Percentiles rank a stretch among this genome's conserved stretches.
phyloP scores from a whole-genome alignment of 2,329 filamentous ascomycete species.

The Fusarium zealandicum region DNA sequence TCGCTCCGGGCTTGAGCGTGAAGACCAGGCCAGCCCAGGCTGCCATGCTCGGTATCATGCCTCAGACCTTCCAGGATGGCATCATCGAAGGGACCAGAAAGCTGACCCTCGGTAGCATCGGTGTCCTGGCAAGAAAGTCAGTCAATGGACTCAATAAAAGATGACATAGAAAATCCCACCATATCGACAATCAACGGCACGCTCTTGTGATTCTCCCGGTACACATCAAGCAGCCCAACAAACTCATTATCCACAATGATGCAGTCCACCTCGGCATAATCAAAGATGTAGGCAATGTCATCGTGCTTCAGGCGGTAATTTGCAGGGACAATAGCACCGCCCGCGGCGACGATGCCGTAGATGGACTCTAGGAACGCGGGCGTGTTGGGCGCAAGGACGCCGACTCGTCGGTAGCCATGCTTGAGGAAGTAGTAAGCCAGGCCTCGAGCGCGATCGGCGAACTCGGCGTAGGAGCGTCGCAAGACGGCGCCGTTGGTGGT shows the following conservation, averaged over 20 bases:
- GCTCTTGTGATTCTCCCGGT: slow-evolving; percentile 64
- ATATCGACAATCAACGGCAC: slow-evolving; percentile 79
- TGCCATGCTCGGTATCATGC: slow-evolving; percentile 71
- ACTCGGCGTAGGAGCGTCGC: slow-evolving; percentile 78
- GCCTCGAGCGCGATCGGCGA: slow-evolving; percentile 85
- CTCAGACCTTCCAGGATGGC: slow-evolving; percentile 81
- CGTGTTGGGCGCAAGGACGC: slow-evolving; percentile 89
- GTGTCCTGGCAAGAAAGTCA: slow-evolving; percentile 66
- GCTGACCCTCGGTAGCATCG: slow-evolving; percentile 75
- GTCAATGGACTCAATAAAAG: background rate
- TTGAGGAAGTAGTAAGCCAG: slow-evolving; percentile 87
- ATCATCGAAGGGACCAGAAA: slow-evolving; percentile 82
- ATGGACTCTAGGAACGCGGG: slow-evolving; percentile 92
- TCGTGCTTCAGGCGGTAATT: slow-evolving; percentile 75
- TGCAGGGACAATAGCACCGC: slow-evolving; percentile 74
- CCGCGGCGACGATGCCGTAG: slow-evolving; percentile 84
- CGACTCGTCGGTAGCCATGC: slow-evolving; percentile 76
- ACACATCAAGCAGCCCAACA: slow-evolving; percentile 71
- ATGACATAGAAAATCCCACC: slow-evolving; percentile 44
- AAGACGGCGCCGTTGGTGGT: slow-evolving; percentile 79
- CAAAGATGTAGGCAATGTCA: slow-evolving; percentile 90
- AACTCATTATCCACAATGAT: slow-evolving; percentile 91
- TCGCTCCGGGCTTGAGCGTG: slow-evolving; percentile 75
- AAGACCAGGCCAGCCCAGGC: slow-evolving; percentile 78
- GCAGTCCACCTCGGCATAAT: slow-evolving; percentile 83